A percentile compares a stretch with the other conserved stretches of the same genome.
Evolutionary conservation across 2,329 filamentous ascomycete species (phyloP).

Genomic region (Penicillium corylophilum): DNA sequence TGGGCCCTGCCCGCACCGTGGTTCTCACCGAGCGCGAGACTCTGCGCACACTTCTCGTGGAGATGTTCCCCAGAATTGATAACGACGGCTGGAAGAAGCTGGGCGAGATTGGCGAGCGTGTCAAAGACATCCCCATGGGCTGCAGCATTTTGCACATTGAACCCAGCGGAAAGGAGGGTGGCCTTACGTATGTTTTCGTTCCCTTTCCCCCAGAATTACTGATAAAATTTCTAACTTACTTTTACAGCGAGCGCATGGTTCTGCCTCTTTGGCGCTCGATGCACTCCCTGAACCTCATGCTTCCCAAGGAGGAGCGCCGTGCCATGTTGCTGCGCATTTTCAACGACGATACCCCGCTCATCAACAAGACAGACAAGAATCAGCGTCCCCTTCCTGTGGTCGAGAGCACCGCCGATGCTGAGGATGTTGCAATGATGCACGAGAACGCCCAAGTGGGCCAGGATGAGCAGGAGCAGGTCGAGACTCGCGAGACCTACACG

Average conservation of each 20-base stretch:
- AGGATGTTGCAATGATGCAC: slow-evolving; percentile 38
- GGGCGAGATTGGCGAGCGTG: slow-evolving; percentile 82
- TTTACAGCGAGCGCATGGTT: slow-evolving; percentile 69
- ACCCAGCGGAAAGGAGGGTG: slow-evolving; percentile 63
- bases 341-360: slow-evolving; percentile 81
- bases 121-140: slow-evolving; percentile 78
- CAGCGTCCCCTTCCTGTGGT: slow-evolving; percentile 9
- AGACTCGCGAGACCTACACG: slow-evolving; percentile 44
- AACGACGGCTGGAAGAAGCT: slow-evolving; percentile 72
- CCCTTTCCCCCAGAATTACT: background rate
- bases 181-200: slow-evolving; percentile 49
- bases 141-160: slow-evolving; percentile 88
- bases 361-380: slow-evolving; percentile 55
- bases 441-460: slow-evolving; percentile 42
- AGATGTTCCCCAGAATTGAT: slow-evolving; percentile 93
- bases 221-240: slow-evolving; percentile 19
- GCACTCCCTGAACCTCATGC: slow-evolving; percentile 90
- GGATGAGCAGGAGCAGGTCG: slow-evolving; percentile 43
- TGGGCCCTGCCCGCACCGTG: slow-evolving; percentile 74
- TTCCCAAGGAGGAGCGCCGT: slow-evolving; percentile 92
- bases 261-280: slow-evolving; percentile 93
- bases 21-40: slow-evolving; percentile 74
- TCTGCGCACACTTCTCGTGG: slow-evolving; percentile 76
- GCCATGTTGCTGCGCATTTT: slow-evolving; percentile 90
- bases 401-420: slow-evolving; percentile 26